A percentile compares a stretch with the other conserved stretches of the same genome.
These are phyloP conservation scores for Aspergillus sclerotiicarbonarius DNA, from an alignment of 495 filamentous ascomycete species.

Conservation along the genomic window DNA sequence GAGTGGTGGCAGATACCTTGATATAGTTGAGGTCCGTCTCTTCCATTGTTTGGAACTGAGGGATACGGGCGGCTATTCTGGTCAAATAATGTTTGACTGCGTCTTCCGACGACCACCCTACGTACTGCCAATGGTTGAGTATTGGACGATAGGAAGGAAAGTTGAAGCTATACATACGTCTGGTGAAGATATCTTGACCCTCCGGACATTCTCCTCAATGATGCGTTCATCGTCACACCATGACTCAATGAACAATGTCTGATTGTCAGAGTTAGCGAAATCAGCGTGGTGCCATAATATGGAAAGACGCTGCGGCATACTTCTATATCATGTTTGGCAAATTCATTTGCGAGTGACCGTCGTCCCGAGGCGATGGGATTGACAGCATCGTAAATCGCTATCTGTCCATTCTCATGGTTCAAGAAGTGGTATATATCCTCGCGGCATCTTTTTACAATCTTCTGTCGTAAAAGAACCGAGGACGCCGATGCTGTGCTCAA, in stretches of 20 bases:
- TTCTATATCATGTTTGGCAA: constrained; percentile 92
- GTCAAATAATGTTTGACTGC: constrained; percentile 87
- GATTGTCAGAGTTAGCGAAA: constrained; percentile 11
- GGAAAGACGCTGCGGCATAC: constrained; percentile 39
- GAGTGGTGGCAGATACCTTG: constrained; percentile 51
- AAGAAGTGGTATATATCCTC: constrained; percentile 97
- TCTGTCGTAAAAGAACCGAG: constrained; percentile 86
- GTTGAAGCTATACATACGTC: constrained; percentile 57
- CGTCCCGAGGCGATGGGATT: constrained; percentile 85
- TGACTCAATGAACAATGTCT: constrained; percentile 97
- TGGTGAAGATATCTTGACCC: constrained; percentile 97
- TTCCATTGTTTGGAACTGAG: constrained; percentile 94
- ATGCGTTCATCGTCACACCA: constrained; percentile 90
- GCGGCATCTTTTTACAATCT: constrained; percentile 94
- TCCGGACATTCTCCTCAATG: constrained; percentile 94
- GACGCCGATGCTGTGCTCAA: constrained; percentile 63
- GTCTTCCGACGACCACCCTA: constrained; percentile 85
- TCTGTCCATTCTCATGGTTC: constrained; percentile 95
- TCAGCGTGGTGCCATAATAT: background rate
- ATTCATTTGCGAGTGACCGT: constrained; percentile 86
- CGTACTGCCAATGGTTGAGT: constrained; percentile 57
- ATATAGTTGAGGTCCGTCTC: constrained; percentile 92
- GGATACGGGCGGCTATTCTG: constrained; percentile 87
- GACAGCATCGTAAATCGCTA: constrained; percentile 99
- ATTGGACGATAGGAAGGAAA: background rate